Evolutionary conservation across 306 rosid genomes (phyloP).

Genomic region (Abrus precatorius): DNA sequence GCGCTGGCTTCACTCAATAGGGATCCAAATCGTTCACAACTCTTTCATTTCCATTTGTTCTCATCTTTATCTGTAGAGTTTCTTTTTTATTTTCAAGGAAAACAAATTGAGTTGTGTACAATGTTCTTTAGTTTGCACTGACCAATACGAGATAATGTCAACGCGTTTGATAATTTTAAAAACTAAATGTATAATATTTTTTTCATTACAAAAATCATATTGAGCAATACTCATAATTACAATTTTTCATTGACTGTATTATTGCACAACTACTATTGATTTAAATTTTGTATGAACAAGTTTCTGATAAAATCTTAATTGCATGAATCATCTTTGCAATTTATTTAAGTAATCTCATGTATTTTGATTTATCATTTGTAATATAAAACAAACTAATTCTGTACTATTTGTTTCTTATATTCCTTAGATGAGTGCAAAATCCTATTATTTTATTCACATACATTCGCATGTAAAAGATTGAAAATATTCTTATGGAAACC

Average conservation of each 20-base stretch:
- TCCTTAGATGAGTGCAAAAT: too few species aligned
- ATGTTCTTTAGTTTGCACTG: too few species aligned
- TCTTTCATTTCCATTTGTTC: background rate
- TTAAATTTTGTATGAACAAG: background rate
- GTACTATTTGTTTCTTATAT: too few species aligned
- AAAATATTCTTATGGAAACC: background rate
- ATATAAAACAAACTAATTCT: too few species aligned
- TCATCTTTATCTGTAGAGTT: background rate
- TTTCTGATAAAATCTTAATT: background rate
- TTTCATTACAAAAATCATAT: too few species aligned
- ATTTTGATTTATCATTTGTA: too few species aligned
- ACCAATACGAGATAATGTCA: too few species aligned
- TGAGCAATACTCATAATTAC: background rate
- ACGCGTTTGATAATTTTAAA: too few species aligned
- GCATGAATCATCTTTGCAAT: too few species aligned
- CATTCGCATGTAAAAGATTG: background rate
- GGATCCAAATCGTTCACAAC: background rate
- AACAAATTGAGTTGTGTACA: too few species aligned
- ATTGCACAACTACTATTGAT: background rate
- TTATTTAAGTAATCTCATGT: background rate
- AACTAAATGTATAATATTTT: too few species aligned
- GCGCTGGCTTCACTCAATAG: background rate
- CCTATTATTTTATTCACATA: background rate
- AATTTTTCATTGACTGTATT: background rate
- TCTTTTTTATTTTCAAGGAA: too few species aligned